A percentile compares a stretch with the other conserved stretches of the same genome.
Conservation (phyloP, 2,329 filamentous ascomycete species). For the Aureobasidium sp. region DNA sequence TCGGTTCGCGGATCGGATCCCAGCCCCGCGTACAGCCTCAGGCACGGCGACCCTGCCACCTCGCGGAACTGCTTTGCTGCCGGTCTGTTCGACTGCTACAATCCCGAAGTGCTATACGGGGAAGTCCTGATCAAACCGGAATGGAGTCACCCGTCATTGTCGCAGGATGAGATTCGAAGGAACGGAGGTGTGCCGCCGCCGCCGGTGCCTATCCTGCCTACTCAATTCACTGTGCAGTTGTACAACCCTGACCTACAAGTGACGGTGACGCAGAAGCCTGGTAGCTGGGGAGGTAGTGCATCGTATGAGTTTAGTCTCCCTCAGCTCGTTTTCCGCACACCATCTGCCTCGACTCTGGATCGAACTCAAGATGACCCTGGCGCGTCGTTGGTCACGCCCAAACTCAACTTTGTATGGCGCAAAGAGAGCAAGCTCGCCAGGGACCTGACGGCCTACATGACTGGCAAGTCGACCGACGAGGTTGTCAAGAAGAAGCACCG, state of each 20-base stretch:
- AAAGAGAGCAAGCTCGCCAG: slow-evolving; percentile 78
- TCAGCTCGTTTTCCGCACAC: slow-evolving; percentile 72
- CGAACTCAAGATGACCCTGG: slow-evolving; percentile 58
- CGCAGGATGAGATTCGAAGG: slow-evolving; percentile 68
- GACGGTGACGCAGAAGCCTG: slow-evolving; percentile 60
- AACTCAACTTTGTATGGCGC: slow-evolving; percentile 81
- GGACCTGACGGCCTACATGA: slow-evolving; percentile 83
- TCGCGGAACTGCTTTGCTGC: slow-evolving; percentile 80
- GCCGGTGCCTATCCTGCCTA: slow-evolving; percentile 67
- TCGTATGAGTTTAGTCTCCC: slow-evolving; percentile 93
- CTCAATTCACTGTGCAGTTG: slow-evolving; percentile 74
- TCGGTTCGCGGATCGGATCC: slow-evolving; percentile 75
- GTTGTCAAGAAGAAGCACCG: slow-evolving; percentile 68
- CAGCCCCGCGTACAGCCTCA: slow-evolving; percentile 70
- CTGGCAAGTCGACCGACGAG: slow-evolving; percentile 62
- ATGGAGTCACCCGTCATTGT: slow-evolving; percentile 77
- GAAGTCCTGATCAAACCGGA: slow-evolving; percentile 79
- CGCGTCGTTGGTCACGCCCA: slow-evolving; percentile 51
- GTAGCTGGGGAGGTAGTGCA: slow-evolving; percentile 72
- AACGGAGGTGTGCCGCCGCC: slow-evolving; percentile 59
- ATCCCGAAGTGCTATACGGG: slow-evolving; percentile 74
- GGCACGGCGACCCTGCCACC: slow-evolving; percentile 62
- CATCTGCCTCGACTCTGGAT: slow-evolving; percentile 72
- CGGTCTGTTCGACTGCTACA: slow-evolving; percentile 75
- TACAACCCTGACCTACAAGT: slow-evolving; percentile 91